phyloP scores from a whole-genome alignment of 768 basidiomycete species.

The Hypsizygus marmoreus region DNA sequence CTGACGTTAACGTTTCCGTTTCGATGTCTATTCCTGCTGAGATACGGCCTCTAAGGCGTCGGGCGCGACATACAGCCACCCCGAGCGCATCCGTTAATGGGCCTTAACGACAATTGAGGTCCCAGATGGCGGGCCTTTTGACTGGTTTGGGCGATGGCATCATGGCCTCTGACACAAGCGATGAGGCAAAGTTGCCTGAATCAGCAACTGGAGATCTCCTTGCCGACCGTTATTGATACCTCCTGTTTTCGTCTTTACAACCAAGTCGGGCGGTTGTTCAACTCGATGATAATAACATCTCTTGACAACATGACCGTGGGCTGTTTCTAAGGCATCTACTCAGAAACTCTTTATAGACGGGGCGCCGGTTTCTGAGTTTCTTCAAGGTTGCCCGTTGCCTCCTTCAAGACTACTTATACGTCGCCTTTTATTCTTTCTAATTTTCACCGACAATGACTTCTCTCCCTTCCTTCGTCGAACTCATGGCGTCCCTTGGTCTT shows the following conservation, averaged over 20 bases:
- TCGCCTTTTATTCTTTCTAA: conserved; percentile 32
- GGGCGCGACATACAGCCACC: background rate
- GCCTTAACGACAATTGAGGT: background rate
- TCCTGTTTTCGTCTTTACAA: conserved; percentile 41
- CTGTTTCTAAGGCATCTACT: conserved; percentile 51
- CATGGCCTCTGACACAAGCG: conserved; percentile 9
- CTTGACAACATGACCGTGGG: conserved; percentile 60
- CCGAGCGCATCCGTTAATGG: no score
- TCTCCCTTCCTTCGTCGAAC: conserved; percentile 85
- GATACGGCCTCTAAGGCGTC: background rate
- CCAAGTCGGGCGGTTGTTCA: conserved; percentile 32
- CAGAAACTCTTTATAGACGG: conserved; percentile 41
- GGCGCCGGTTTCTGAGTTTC: conserved; percentile 22
- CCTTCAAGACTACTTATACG: conserved; percentile 21
- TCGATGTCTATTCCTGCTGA: conserved; percentile 2
- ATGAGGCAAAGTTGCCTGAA: conserved; percentile 15
- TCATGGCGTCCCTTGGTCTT: conserved; percentile 82
- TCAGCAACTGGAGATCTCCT: conserved; percentile 51
- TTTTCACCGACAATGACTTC: conserved; percentile 54
- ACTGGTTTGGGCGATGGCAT: conserved; percentile 15
- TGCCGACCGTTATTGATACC: conserved; percentile 61
- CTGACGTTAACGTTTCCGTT: conserved; percentile 14
- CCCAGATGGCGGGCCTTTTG: background rate
- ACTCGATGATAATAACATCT: conserved; percentile 42
- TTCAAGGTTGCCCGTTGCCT: conserved; percentile 37